These are phyloP conservation scores for Dacryopinax spathularia DNA, from an alignment of 768 basidiomycete species.

Conservation along the genomic window DNA sequence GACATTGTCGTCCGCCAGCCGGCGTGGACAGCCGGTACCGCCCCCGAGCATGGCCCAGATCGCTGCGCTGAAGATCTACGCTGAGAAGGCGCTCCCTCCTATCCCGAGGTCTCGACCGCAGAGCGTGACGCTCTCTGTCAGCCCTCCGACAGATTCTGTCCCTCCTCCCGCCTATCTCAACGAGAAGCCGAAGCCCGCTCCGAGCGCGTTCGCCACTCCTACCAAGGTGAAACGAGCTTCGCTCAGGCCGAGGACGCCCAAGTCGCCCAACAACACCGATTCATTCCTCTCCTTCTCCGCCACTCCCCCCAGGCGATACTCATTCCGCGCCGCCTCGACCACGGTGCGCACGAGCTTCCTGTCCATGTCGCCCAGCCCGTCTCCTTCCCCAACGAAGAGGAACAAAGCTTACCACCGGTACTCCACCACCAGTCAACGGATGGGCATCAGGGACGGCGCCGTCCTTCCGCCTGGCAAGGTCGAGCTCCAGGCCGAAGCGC, in stretches of 20 bases:
- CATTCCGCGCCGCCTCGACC: not conserved
- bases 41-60: not conserved
- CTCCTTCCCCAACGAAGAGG: not conserved
- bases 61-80: slow-evolving; percentile 1
- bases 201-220: not conserved
- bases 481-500: not conserved
- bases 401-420: not conserved
- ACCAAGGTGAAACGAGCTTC: not conserved
- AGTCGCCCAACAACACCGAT: not conserved
- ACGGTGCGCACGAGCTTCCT: not conserved
- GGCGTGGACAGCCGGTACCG: not conserved
- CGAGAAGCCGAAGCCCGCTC: not conserved
- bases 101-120: not conserved
- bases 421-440: not conserved
- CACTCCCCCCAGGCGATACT: not conserved
- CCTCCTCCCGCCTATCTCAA: not conserved
- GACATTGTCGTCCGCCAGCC: not conserved
- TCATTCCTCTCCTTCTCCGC: slow-evolving; percentile 1
- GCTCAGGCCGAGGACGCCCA: not conserved
- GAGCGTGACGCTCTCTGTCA: not conserved
- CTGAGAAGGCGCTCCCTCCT: slow-evolving; percentile 1
- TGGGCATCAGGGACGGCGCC: not conserved
- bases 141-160: not conserved
- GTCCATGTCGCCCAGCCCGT: not conserved
- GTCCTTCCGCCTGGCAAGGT: not conserved